Conservation (phyloP, 805 yeast species). For the Maudiozyma saulgeensis region DNA sequence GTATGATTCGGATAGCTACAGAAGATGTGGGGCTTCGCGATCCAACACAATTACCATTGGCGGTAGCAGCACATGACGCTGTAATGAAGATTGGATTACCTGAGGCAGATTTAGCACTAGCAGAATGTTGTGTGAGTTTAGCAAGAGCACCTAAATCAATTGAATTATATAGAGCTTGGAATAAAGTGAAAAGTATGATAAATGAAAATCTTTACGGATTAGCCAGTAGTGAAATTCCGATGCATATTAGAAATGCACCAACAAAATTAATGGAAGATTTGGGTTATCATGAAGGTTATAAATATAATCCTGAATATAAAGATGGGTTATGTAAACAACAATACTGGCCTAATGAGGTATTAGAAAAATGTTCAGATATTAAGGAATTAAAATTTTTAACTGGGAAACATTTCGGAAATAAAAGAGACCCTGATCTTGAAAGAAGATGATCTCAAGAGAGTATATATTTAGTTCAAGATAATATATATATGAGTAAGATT, state of each 20-base stretch:
- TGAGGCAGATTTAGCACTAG: slow-evolving; percentile 80
- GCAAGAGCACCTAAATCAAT: slow-evolving; percentile 83
- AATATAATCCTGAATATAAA: slow-evolving; percentile 74
- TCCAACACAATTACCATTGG: slow-evolving; percentile 76
- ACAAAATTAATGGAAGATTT: slow-evolving; percentile 80
- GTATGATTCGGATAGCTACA: slow-evolving; percentile 91
- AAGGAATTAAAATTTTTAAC: slow-evolving; percentile 39
- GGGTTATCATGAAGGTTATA: slow-evolving; percentile 78
- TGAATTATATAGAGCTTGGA: slow-evolving; percentile 74
- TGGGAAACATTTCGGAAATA: slow-evolving; percentile 47
- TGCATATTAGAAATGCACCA: slow-evolving; percentile 91
- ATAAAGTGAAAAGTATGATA: slow-evolving; percentile 50
- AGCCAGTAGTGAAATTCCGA: slow-evolving; percentile 48
- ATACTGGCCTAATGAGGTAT: slow-evolving; percentile 59
- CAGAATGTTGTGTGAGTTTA: slow-evolving; percentile 86
- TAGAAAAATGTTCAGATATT: slow-evolving; percentile 15
- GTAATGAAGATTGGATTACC: slow-evolving; percentile 90
- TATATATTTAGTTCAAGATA: not conserved
- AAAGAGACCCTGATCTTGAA: slow-evolving; percentile 34
- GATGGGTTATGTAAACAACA: slow-evolving; percentile 68
- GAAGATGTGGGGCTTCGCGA: slow-evolving; percentile 90
- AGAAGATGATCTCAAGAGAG: not conserved
- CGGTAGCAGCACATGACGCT: slow-evolving; percentile 76
- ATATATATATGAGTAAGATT: not conserved
- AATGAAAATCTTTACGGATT: slow-evolving; percentile 39